These are phyloP conservation scores for Penicillium sp. DNA, from an alignment of 2,329 filamentous ascomycete genomes.

Conservation along the genomic window DNA sequence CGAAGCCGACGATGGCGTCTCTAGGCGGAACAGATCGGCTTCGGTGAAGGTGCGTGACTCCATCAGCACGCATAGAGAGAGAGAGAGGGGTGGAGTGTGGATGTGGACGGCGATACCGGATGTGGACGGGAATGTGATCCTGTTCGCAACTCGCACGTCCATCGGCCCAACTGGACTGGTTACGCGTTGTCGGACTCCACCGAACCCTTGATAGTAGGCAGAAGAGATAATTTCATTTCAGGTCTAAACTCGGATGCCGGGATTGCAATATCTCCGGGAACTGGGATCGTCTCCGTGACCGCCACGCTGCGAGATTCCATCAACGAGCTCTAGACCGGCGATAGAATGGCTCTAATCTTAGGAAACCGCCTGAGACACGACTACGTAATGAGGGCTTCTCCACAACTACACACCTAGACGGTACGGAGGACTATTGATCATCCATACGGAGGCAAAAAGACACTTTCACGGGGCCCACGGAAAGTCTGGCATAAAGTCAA, in stretches of 20 bases:
- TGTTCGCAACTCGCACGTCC: neutral
- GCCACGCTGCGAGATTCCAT: neutral
- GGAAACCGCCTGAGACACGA: conserved; percentile 8
- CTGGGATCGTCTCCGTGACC: conserved; percentile 2
- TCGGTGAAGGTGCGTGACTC: neutral
- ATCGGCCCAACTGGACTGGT: neutral
- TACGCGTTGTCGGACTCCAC: neutral
- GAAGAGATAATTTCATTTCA: neutral
- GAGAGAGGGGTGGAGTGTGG: neutral
- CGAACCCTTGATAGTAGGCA: neutral
- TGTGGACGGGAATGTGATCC: neutral
- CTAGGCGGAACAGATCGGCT: conserved; percentile 9
- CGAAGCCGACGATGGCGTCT: neutral
- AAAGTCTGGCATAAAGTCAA: neutral
- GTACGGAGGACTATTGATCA: neutral
- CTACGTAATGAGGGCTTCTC: conserved; percentile 10
- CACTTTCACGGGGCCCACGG: neutral
- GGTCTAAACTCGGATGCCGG: neutral
- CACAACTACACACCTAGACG: neutral
- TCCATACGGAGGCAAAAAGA: neutral
- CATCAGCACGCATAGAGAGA: neutral
- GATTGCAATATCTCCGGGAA: neutral
- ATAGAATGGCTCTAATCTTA: conserved; percentile 3
- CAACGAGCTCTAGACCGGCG: conserved; percentile 1
- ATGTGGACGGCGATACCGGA: neutral